Base-by-base conservation (phyloP, 2,329 filamentous ascomycete genomes). In the Thielaviopsis populi region DNA sequence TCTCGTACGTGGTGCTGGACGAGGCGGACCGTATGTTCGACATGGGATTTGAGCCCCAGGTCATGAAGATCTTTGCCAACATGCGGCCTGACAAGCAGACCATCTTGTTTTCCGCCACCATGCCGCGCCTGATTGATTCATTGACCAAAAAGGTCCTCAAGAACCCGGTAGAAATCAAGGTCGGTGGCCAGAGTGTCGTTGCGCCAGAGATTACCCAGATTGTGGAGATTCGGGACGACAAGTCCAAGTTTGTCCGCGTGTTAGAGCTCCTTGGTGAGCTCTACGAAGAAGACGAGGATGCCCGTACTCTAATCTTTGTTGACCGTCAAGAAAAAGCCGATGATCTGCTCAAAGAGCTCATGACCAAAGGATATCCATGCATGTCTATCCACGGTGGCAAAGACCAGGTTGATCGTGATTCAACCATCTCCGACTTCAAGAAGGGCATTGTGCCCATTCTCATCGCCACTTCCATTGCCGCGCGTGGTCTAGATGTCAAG, bases 21-120 rank as follows among this genome's bases (percentile, higher is more conserved):
- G 94, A 99, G 75, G 94, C 94, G 59, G 94, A 99, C 74, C 87
- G 94, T 67, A 97, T 99, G 94, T 96, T 97, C 72, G 94, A 99
- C 73, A 97, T 99, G 94, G 94, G 94, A 15, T 99, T 99, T 71
- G 92, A 96, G 75, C 92, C 94, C 1, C 94, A 99, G 73, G 91
- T 99, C 63, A 94, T 94, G 84, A 96, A 95, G 74, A 94, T 99
- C 65, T 85, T 97, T 72, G 84, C 85, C 68, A 96, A 94, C 70
- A 88, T 96, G 72, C 86, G 94, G 59, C 91, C 94, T 0, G 89
- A 96, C 72, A 86, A 89, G 61, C 94, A 99, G 72, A 96, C 91
- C 0, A 91, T 97, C 61, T 80, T 97, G 27, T 99, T 97, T 74
- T 97, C 94, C 0, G 94, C 94, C 3, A 99, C 94, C 0, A 96